Percentiles rank a stretch among this genome's conserved stretches.
Conservation (phyloP, 2,329 filamentous ascomycete species). For the Aspergillus candidus region DNA sequence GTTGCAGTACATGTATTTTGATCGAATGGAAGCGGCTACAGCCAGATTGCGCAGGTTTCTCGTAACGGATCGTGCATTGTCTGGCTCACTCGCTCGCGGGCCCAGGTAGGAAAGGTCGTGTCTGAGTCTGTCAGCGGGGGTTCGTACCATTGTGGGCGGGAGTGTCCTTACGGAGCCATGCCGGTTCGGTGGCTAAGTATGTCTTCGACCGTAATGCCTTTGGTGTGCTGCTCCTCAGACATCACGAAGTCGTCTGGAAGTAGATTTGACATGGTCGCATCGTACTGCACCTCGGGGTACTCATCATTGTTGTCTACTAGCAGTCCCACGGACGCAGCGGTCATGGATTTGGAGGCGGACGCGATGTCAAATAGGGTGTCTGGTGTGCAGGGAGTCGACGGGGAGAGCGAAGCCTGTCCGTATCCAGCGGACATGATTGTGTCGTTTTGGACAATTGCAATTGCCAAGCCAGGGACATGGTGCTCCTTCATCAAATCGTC, state of each 20-base stretch:
- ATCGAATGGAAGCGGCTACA: constrained; percentile 41
- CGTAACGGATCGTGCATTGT: constrained; percentile 34
- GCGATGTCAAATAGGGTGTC: constrained; percentile 23
- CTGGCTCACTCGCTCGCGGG: constrained; percentile 22
- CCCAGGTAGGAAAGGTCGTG: constrained; percentile 29
- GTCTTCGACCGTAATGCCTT: constrained; percentile 50
- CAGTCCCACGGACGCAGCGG: constrained; percentile 28
- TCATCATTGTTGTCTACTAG: constrained; percentile 36
- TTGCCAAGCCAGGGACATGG: constrained; percentile 16
- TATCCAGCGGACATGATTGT: constrained; percentile 11
- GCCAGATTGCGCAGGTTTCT: constrained; percentile 44
- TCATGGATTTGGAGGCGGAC: constrained; percentile 20
- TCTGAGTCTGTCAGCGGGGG: constrained; percentile 19
- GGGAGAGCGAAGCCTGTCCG: constrained; percentile 14
- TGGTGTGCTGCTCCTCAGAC: constrained; percentile 41
- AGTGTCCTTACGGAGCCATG: constrained; percentile 37
- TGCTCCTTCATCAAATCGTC: constrained; percentile 10
- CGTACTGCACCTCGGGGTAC: constrained; percentile 40
- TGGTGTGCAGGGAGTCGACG: constrained; percentile 11
- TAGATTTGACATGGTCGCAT: constrained; percentile 42
- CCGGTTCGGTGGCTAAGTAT: constrained; percentile 50
- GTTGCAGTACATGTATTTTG: constrained; percentile 47
- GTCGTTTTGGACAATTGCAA: constrained; percentile 14
- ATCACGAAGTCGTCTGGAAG: constrained; percentile 51
- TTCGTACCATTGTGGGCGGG: neutral